Percentiles rank a stretch among this genome's conserved stretches.
Conservation (phyloP, 2,329 filamentous ascomycete species). For the Trichophyton schoenleinii region DNA sequence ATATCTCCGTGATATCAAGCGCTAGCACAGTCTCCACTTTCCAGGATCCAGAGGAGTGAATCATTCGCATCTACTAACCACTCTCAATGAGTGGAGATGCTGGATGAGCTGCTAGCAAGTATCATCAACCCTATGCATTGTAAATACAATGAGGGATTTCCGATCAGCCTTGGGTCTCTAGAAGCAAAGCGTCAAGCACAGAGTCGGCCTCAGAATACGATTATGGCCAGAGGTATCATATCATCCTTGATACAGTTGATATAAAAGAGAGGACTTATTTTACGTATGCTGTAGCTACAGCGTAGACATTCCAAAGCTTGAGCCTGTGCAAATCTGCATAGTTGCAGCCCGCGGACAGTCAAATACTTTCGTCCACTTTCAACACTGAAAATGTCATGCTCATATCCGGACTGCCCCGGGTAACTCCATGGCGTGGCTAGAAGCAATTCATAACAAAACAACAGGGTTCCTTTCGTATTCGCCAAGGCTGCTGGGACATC, state of each 20-base stretch:
- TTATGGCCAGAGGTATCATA: not conserved
- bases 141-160: not conserved
- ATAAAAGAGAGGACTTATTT: constrained; percentile 6
- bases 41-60: not conserved
- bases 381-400: constrained; percentile 9
- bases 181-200: not conserved
- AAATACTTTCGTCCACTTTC: constrained; percentile 12
- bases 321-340: constrained; percentile 15
- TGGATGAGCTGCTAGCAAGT: not conserved
- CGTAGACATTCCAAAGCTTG: constrained; percentile 15
- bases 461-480: not conserved
- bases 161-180: not conserved
- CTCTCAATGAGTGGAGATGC: not conserved
- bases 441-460: constrained; percentile 5
- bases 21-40: not conserved
- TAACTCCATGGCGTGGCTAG: not conserved
- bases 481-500: not conserved
- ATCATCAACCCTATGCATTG: not conserved
- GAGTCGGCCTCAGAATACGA: not conserved
- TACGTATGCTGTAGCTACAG: constrained; percentile 15
- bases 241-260: not conserved
- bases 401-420: not conserved
- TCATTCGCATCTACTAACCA: not conserved
- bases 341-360: constrained; percentile 15
- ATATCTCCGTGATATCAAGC: not conserved